Percentiles rank a stretch among this genome's conserved stretches.
Conservation (phyloP, 352 stramenopile species). For the Globisporangium megalacanthum region DNA sequence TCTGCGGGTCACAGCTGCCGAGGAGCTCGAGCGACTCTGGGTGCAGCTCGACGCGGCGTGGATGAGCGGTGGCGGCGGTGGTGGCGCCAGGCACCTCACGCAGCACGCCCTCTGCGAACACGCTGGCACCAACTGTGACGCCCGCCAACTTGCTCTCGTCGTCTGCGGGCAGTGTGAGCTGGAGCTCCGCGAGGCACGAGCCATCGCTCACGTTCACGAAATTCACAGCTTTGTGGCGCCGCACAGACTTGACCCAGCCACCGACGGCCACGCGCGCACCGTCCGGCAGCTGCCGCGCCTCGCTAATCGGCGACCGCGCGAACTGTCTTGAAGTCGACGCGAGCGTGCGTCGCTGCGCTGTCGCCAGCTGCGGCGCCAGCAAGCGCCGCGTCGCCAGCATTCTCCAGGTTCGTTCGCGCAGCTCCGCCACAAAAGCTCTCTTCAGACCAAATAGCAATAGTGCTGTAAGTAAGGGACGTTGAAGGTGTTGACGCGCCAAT, state of each 20-base stretch:
- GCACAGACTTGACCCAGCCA: conserved; percentile 95
- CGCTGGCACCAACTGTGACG: conserved; percentile 90
- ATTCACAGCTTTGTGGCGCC: conserved; percentile 95
- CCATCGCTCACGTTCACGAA: conserved; percentile 98
- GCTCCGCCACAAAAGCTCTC: background rate
- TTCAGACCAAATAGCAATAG: background rate
- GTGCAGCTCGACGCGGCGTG: conserved; percentile 88
- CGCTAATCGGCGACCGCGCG: conserved; percentile 35
- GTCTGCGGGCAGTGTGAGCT: conserved; percentile 83
- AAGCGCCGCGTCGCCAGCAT: conserved; percentile 2
- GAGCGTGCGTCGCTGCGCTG: background rate
- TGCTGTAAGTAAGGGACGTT: background rate
- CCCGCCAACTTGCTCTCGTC: conserved; percentile 63
- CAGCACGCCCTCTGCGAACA: conserved; percentile 88
- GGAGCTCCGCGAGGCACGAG: conserved; percentile 89
- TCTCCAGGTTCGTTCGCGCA: conserved; percentile 2
- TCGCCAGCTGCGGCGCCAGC: background rate
- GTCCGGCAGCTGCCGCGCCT: conserved; percentile 28
- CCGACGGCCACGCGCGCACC: conserved; percentile 43
- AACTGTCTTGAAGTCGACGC: conserved; percentile 2
- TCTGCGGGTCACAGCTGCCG: conserved; percentile 87
- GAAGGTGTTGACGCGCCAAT: too few relatives aligned
- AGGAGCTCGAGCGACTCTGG: conserved; percentile 82
- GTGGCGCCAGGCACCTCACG: conserved; percentile 84
- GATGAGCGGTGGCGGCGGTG: conserved; percentile 65